Conservation (phyloP, 2,329 filamentous ascomycete genomes). For the Endothia cerciana region DNA sequence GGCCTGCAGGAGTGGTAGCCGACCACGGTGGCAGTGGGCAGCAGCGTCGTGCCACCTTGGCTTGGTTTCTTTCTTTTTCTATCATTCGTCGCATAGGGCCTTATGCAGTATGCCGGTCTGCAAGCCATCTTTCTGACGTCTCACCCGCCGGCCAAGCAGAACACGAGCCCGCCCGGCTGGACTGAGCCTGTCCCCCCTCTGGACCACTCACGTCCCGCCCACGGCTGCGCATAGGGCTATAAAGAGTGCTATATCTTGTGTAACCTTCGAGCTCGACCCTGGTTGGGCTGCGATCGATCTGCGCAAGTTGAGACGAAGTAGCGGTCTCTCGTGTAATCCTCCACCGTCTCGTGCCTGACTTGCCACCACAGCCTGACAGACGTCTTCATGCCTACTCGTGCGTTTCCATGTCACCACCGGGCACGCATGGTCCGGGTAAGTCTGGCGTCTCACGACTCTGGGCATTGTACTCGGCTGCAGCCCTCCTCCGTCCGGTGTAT, state of each 20-base stretch:
- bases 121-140: constrained; percentile 25
- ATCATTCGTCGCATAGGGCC: constrained; percentile 22
- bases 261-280: constrained; percentile 34
- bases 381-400: background rate
- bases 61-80: background rate
- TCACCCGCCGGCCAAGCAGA: constrained; percentile 13
- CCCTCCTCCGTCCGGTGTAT: background rate
- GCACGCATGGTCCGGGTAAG: background rate
- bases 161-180: constrained; percentile 7
- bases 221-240: constrained; percentile 16
- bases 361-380: background rate
- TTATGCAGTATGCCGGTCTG: constrained; percentile 21
- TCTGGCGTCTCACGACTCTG: background rate
- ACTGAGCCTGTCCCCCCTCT: background rate
- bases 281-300: background rate
- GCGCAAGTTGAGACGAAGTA: background rate
- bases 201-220: constrained; percentile 4
- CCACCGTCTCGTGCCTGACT: too few species aligned
- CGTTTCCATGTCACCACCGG: background rate
- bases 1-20: background rate
- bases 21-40: constrained; percentile 3
- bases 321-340: background rate
- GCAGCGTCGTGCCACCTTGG: background rate
- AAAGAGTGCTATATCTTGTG: constrained; percentile 34
- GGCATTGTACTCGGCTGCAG: background rate